Percentiles rank a stretch among this genome's conserved stretches.
Conservation (phyloP, 2,329 filamentous ascomycete species). For the Colletotrichum magnum region DNA sequence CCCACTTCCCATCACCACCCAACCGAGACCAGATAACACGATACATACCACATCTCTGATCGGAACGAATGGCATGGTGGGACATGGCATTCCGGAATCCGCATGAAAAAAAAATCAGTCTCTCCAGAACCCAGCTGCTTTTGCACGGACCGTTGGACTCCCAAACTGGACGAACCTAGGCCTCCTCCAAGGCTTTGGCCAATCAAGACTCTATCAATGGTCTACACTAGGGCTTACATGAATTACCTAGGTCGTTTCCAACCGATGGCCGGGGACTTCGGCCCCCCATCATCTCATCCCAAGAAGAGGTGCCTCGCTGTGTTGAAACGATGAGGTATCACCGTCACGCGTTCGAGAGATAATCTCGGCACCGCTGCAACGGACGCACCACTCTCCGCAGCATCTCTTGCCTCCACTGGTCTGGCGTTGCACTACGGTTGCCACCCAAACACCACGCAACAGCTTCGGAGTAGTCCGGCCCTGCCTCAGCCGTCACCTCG, state of each 20-base stretch:
- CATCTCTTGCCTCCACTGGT: constrained; percentile 33
- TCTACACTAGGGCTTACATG: no score
- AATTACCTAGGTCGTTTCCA: no score
- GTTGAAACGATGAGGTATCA: not conserved
- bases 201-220: no score
- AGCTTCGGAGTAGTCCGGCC: constrained; percentile 18
- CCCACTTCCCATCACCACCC: not conserved
- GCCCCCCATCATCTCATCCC: no score
- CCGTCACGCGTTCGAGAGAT: constrained; percentile 3
- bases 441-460: constrained; percentile 25
- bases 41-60: not conserved
- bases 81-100: not conserved
- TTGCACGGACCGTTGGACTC: not conserved
- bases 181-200: no score
- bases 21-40: not conserved
- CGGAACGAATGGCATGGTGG: constrained; percentile 5
- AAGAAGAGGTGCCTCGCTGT: no score
- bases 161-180: no score
- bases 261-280: no score
- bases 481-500: constrained; percentile 23
- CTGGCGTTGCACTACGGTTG: not conserved
- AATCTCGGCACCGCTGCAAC: constrained; percentile 31
- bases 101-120: not conserved
- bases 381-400: constrained; percentile 39
- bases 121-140: not conserved